Evolutionary conservation across 176 grass and related monocot genomes (phyloP).

Genomic region (Ensete glaucum): DNA sequence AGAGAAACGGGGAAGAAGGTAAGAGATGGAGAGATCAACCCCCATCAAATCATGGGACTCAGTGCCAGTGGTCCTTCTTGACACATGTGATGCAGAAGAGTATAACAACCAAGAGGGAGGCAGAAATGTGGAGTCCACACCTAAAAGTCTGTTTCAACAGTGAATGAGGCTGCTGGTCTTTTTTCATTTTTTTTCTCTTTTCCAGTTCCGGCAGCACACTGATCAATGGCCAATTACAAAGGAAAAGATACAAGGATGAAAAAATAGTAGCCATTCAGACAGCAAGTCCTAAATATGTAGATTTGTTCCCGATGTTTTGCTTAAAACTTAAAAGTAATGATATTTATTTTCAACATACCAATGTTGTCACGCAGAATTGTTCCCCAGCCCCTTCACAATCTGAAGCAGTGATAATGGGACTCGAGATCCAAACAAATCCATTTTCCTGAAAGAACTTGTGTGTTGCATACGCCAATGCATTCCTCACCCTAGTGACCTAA

Average conservation of each 20-base stretch:
- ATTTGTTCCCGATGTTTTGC: neutral
- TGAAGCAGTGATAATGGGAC: conserved; percentile 95
- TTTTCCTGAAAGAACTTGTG: conserved; percentile 98
- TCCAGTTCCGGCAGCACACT: too few species aligned
- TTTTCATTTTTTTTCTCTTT: too few species aligned
- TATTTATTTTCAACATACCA: conserved; percentile 47
- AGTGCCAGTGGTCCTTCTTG: neutral
- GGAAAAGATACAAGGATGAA: too few species aligned
- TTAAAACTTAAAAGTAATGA: conserved; percentile 20
- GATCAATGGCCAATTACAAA: too few species aligned
- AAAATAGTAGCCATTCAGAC: neutral
- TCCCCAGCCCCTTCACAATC: conserved; percentile 98
- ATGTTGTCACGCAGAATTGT: conserved; percentile 95
- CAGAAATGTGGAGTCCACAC: too few species aligned
- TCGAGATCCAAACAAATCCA: conserved; percentile 93
- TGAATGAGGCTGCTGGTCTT: too few species aligned
- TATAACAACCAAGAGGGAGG: too few species aligned
- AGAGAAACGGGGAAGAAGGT: neutral
- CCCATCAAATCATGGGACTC: neutral
- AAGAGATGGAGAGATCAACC: neutral
- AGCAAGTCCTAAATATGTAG: neutral
- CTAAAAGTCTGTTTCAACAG: too few species aligned
- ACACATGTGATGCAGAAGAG: neutral
- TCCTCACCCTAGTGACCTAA: conserved; percentile 93
- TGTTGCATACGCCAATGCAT: conserved; percentile 82